These are phyloP conservation scores for Pulveroboletus ravenelii DNA, from an alignment of 768 basidiomycete species.

Conservation along the genomic window DNA sequence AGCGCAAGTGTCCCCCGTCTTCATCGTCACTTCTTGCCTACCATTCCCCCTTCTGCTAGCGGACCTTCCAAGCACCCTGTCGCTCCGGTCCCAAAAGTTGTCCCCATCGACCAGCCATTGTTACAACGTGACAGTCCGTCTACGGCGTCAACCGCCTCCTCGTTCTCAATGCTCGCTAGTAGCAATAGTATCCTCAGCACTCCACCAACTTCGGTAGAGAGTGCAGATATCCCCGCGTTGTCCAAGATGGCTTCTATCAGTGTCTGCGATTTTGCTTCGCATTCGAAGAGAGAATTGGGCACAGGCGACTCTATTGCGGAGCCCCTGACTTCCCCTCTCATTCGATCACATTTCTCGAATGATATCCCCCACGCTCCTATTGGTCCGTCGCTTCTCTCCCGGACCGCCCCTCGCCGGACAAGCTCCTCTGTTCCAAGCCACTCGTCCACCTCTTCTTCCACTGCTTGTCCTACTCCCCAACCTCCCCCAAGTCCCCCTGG, in stretches of 20 bases:
- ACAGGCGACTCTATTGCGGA: not conserved
- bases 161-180: slow-evolving; percentile 37
- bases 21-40: slow-evolving; percentile 15
- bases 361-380: slow-evolving; percentile 26
- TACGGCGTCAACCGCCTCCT: slow-evolving; percentile 37
- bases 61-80: slow-evolving; percentile 13
- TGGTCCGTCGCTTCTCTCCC: slow-evolving; percentile 56
- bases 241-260: slow-evolving; percentile 26
- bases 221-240: slow-evolving; percentile 37
- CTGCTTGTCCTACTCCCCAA: slow-evolving; percentile 20
- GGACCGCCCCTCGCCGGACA: slow-evolving; percentile 46
- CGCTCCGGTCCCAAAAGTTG: slow-evolving; percentile 1
- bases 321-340: slow-evolving; percentile 20
- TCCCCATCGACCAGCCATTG: slow-evolving; percentile 10
- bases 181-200: slow-evolving; percentile 42
- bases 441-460: slow-evolving; percentile 17
- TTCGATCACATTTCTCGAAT: slow-evolving; percentile 18
- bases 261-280: slow-evolving; percentile 8
- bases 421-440: slow-evolving; percentile 18
- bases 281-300: not conserved
- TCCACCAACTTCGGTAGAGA: slow-evolving; percentile 48
- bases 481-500: slow-evolving; percentile 19
- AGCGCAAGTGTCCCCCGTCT: slow-evolving; percentile 22
- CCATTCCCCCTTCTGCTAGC: slow-evolving; percentile 21
- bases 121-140: slow-evolving; percentile 36